Conservation (phyloP, 192 early-diverging fungal species). For the Backusella liffmaniae region DNA sequence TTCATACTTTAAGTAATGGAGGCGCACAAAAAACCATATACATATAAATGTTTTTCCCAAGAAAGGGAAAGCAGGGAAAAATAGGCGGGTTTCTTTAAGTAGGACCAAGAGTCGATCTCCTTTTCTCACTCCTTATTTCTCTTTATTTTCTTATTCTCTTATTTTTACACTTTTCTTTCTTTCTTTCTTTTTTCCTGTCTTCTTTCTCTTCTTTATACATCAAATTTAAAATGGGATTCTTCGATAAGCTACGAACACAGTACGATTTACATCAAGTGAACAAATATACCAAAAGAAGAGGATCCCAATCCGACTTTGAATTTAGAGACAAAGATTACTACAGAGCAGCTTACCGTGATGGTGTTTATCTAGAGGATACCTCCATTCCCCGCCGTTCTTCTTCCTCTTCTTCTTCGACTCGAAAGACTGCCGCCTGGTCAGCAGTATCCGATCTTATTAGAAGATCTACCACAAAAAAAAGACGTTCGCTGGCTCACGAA, state of each 20-base stretch:
- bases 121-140: constrained; percentile 9
- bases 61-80: constrained; percentile 1
- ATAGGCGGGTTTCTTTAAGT: constrained; percentile 6
- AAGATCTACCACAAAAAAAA: background rate
- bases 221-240: constrained; percentile 24
- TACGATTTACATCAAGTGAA: constrained; percentile 17
- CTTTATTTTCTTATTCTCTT: background rate
- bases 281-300: constrained; percentile 23
- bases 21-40: background rate
- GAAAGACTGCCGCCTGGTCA: background rate
- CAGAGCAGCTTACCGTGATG: constrained; percentile 10
- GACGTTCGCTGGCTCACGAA: constrained; percentile 7
- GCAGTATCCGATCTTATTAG: background rate
- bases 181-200: constrained; percentile 14
- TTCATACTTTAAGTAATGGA: background rate
- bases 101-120: background rate
- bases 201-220: background rate
- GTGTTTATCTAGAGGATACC: constrained; percentile 16
- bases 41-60: background rate
- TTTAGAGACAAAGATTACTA: constrained; percentile 18
- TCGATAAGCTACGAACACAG: constrained; percentile 23
- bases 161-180: constrained; percentile 2
- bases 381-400: constrained; percentile 5
- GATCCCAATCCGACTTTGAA: constrained; percentile 18
- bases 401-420: constrained; percentile 5